Conservation (phyloP, 129 eudicot species). For the Flaveria bidentis region DNA sequence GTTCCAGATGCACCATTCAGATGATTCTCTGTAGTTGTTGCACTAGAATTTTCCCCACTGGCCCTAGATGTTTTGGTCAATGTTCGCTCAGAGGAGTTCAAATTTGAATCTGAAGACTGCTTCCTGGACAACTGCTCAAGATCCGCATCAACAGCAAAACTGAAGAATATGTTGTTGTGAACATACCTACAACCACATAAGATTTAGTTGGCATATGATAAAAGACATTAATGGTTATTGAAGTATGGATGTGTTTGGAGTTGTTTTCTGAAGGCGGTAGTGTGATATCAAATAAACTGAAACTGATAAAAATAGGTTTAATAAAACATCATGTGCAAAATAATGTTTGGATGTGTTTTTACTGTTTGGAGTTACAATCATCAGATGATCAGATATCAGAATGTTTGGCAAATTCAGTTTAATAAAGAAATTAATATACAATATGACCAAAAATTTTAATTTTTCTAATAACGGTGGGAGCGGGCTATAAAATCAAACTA, state of each 20-base stretch:
- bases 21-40: slow-evolving; percentile 26
- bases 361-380: too few relatives aligned
- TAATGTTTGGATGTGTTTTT: too few relatives aligned
- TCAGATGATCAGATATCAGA: not conserved
- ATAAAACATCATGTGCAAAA: too few relatives aligned
- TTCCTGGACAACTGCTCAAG: slow-evolving; percentile 76
- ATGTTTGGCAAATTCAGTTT: not conserved
- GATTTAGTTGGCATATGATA: not conserved
- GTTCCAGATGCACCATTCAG: slow-evolving; percentile 39
- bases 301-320: too few relatives aligned
- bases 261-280: not conserved
- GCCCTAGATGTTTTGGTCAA: slow-evolving; percentile 29
- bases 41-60: slow-evolving; percentile 44
- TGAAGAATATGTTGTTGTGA: slow-evolving; percentile 98
- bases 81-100: slow-evolving; percentile 35
- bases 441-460: not conserved
- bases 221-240: not conserved
- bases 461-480: not conserved
- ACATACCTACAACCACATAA: slow-evolving; percentile 66
- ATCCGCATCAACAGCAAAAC: slow-evolving; percentile 97
- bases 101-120: slow-evolving; percentile 43
- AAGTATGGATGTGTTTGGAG: not conserved
- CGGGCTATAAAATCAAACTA: not conserved
- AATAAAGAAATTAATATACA: too few relatives aligned
- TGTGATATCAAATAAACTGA: not conserved